Percentiles rank a stretch among this genome's conserved stretches.
Conservation (phyloP, 2,329 filamentous ascomycete genomes). For the Emergomyces pasteurianus region DNA sequence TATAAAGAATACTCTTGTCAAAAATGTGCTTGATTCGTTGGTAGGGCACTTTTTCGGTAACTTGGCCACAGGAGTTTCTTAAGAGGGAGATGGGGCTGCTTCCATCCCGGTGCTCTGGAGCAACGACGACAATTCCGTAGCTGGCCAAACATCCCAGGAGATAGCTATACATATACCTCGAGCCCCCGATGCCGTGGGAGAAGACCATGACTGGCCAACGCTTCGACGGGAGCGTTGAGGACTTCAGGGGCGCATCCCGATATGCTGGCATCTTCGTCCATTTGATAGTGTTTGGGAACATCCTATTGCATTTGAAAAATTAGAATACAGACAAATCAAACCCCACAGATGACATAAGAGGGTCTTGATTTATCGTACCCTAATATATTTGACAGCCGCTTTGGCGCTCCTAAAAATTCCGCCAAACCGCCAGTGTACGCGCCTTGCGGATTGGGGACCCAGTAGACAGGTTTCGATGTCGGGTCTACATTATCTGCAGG, state of each 20-base stretch:
- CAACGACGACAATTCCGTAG: conserved; percentile 68
- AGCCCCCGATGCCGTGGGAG: conserved; percentile 73
- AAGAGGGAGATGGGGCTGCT: conserved; percentile 65
- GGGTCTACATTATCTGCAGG: conserved; percentile 42
- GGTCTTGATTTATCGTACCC: conserved; percentile 20
- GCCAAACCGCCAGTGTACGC: conserved; percentile 65
- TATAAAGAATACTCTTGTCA: conserved; percentile 52
- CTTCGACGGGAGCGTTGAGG: conserved; percentile 33
- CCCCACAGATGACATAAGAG: background rate
- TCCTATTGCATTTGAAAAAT: conserved; percentile 1
- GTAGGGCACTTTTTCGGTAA: conserved; percentile 22
- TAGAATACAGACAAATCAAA: background rate
- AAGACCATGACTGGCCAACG: conserved; percentile 76
- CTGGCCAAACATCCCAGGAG: conserved; percentile 66
- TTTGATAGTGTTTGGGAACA: conserved; percentile 13
- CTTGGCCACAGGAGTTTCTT: conserved; percentile 33
- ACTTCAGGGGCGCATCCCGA: conserved; percentile 44
- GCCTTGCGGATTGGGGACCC: conserved; percentile 67
- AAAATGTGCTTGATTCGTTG: conserved; percentile 47
- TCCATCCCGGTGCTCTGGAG: conserved; percentile 72
- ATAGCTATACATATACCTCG: conserved; percentile 75
- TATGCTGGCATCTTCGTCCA: conserved; percentile 18
- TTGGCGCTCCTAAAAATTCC: conserved; percentile 57
- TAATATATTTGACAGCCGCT: conserved; percentile 32
- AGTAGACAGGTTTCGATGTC: conserved; percentile 52